Evolutionary conservation across 140 eudicot genomes (phyloP), one percentile per base, ranked within the genome.

Genomic region (Bidens hawaiensis): DNA sequence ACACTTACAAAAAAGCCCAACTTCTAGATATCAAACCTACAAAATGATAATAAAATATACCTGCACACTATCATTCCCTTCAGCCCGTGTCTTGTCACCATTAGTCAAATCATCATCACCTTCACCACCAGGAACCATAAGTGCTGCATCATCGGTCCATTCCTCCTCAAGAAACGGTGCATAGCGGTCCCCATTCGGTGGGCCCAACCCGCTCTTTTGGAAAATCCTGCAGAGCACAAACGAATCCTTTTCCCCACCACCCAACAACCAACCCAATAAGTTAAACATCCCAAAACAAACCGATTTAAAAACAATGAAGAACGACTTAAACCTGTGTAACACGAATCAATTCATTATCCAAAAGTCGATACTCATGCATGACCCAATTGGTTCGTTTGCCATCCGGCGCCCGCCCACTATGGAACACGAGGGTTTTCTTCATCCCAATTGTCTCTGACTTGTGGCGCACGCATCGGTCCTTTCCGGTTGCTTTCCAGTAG

Each of bases 401-500:
- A 36, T 81, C 88, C 7, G 97, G 97, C 17, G 97, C 97, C 23
- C 97, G 82, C 5, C 97, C 97, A 49, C 60, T 60, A 64, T 89
- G 94, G 69, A 82, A 89, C 51, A 89, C 97, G 22, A 89, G 88
- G 0, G 97, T 89, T 60, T 89, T 89, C 72, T 89, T 89, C 97
- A 89, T 89, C 48, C 97, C 97, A 1, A 89, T 91, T 14, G 80
- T 68, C 36, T 60, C 68, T 0, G 69, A 33, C 74, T 51, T 81
- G 42, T 83, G 94, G 43, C 83, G 77, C 31, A 89, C 95, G 6
- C 85, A 62, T 70, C 97, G 74, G 64, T 89, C 97, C 64, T 89
- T 89, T 17, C 97, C 97, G 1, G 96, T 88, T n/a, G 96, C 88
- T 33, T 88, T 88, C 96, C 96, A 88, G 61, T 88, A 88, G n/a